Conservation (phyloP, 1,139 yeast species). For the Neolecta irregularis region DNA sequence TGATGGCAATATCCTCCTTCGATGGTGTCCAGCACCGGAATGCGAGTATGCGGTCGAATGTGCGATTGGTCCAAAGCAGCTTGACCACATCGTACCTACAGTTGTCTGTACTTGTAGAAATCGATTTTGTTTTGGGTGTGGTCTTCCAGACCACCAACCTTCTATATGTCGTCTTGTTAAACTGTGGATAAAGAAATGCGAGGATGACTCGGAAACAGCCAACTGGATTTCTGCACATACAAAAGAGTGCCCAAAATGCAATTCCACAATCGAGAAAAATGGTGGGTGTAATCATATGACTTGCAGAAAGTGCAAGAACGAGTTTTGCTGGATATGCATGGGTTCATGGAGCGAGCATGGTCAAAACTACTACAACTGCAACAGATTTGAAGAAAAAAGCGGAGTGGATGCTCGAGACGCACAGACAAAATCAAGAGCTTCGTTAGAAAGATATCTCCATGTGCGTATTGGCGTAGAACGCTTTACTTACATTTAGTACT, state of each 20-base stretch:
- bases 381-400: constrained; percentile 36
- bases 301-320: constrained; percentile 58
- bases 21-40: constrained; percentile 83
- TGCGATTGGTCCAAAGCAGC: constrained; percentile 25
- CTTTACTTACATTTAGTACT: constrained; percentile 27
- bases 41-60: constrained; percentile 50
- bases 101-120: constrained; percentile 57
- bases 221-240: constrained; percentile 86
- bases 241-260: constrained; percentile 46
- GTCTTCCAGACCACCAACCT: constrained; percentile 56
- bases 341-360: constrained; percentile 68
- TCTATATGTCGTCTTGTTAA: constrained; percentile 58
- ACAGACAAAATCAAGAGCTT: constrained; percentile 27
- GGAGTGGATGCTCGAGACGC: constrained; percentile 24
- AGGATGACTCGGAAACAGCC: constrained; percentile 76
- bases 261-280: constrained; percentile 31
- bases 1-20: constrained; percentile 35
- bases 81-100: constrained; percentile 36
- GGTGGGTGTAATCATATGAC: constrained; percentile 64
- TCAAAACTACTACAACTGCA: constrained; percentile 50
- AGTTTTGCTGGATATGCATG: constrained; percentile 90
- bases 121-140: constrained; percentile 68
- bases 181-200: constrained; percentile 65
- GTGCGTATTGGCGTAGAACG: neutral
- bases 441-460: constrained; percentile 54